Evolutionary conservation across 768 basidiomycete genomes (phyloP), one percentile per base, ranked within the genome.

Genomic region (Russula earlei): DNA sequence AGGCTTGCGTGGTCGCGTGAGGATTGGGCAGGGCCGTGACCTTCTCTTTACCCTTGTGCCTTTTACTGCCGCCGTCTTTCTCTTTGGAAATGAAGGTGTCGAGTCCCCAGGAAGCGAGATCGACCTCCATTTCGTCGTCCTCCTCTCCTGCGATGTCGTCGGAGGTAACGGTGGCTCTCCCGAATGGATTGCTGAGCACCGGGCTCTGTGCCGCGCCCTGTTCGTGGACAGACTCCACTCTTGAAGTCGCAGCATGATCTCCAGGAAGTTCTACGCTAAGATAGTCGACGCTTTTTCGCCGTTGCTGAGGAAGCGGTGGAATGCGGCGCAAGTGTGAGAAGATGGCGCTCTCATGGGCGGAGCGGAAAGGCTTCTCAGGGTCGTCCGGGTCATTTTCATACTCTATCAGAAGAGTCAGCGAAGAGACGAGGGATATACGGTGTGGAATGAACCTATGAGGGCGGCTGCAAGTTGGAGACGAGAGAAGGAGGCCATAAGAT

Each of bases 351-450:
- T 91, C 87, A 42, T 89, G 80, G 4, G 89, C 89, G 45, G 80
- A 84, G 53, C 77, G 78, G 60, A 74, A 70, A 8, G 81, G 80
- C 11, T 72, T 75, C 49, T 80, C 69, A 6, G 84, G 83, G 66
- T 90, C 75, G n/a, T 77, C 72, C 34, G 78, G 75, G 67, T 93
- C 89, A 61, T 93, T 93, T 76, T 94, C 91, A 67, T 94, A 94
- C 69, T 94, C 91, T 93, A 60, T 17, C 2, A 27, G 10, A 31
- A 15, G n/a, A 5, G 29, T 58, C 19, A 63, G 59, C 25, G 1
- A 50, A 12, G 25, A 19, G 4, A 38, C 11, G 24, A 52, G 29
- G 33, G 20, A 27, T 52, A 57, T 49, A 40, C 15, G 50, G 12
- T 43, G 37, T 45, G 41, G 12, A 53, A 66, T 77, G 65, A 69